phyloP scores from a whole-genome alignment of 768 basidiomycete species.

The Auricularia heimuer region DNA sequence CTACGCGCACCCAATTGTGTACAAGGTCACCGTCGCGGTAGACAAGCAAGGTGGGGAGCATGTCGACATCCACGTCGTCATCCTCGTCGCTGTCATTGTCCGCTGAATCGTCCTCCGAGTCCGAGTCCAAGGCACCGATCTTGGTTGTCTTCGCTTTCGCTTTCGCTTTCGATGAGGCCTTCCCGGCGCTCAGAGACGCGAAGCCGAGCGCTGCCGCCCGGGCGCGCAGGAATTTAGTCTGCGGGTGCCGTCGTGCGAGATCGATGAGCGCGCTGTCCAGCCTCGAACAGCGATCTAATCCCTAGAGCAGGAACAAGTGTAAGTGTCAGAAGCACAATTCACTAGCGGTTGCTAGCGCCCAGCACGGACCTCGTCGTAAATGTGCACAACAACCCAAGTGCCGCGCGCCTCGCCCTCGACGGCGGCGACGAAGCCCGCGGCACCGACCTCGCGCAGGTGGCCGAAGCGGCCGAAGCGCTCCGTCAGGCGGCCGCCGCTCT shows the following conservation, averaged over 20 bases:
- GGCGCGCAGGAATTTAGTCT: constrained; percentile 74
- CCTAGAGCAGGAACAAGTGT: constrained; percentile 29
- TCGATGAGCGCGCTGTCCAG: constrained; percentile 59
- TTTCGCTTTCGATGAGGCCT: constrained; percentile 16
- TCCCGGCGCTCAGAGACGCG: constrained; percentile 27
- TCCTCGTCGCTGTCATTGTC: constrained; percentile 29
- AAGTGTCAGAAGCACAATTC: constrained; percentile 2
- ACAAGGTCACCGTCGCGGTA: constrained; percentile 75
- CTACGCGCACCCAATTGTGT: constrained; percentile 82
- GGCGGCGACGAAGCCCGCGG: constrained; percentile 60
- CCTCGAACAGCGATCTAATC: constrained; percentile 60
- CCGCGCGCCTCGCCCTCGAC: constrained; percentile 61
- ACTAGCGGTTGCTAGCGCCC: not conserved
- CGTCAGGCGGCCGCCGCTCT: constrained; percentile 27
- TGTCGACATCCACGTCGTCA: constrained; percentile 63
- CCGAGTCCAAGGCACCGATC: constrained; percentile 26
- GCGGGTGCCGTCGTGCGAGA: constrained; percentile 58
- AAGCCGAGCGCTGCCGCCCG: constrained; percentile 72
- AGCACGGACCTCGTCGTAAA: constrained; percentile 65
- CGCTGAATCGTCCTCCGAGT: constrained; percentile 21
- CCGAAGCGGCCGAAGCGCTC: constrained; percentile 49
- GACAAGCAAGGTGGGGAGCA: constrained; percentile 69
- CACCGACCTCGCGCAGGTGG: constrained; percentile 71
- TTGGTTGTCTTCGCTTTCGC: constrained; percentile 35
- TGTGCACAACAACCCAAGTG: constrained; percentile 77